Evolutionary conservation across 306 rosid species (phyloP), one percentile per base, ranked within the genome.

Genomic region (Hippophae tibetana): DNA sequence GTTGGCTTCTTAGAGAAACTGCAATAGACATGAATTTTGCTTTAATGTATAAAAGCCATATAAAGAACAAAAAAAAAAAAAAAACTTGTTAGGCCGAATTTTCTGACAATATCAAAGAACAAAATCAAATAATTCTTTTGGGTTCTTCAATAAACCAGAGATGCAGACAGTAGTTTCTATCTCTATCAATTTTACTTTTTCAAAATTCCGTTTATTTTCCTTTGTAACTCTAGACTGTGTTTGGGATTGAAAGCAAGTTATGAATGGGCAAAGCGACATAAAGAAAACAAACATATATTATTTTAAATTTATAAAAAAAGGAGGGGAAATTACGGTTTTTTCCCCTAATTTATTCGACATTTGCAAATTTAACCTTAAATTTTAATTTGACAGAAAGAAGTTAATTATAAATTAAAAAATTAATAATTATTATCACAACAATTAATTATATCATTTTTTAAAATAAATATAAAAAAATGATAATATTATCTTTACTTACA

Each of bases 1-100:
- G 69, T 57, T 68, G 87, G 72, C 66, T 60, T 52, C 51, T 44
- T 65, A 55, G 52, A 76, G 69, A 76, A 70, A 71, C 72, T 68
- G 73, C 66, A 31, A 2, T 68, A 48, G 54, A 23, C 54, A 54
- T 64, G 54, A 44, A 31, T 57, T 70, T 68, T 62, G 74, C 86
- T 85, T 85, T 76, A 76, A 40, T 65, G 62, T 51, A 61, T 65
- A 13, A 50, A 58, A 68, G 64, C 73, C 60, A 68, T 52, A 56
- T 61, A 72, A 66, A 75, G 61, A 79, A 57, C n/a, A 18, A 18
- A 18, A 18, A 18, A 18, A 18, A 18, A 18, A 68, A 5, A 52
- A 62, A 59, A 51, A 31, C 52, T n/a, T 41, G 8, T 8, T 12
- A 42, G 18, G 71, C 71, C 64, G 51, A 54, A 54, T 52, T 41